phyloP scores from a whole-genome alignment of 805 yeast genomes.

The Candida golubevii region DNA sequence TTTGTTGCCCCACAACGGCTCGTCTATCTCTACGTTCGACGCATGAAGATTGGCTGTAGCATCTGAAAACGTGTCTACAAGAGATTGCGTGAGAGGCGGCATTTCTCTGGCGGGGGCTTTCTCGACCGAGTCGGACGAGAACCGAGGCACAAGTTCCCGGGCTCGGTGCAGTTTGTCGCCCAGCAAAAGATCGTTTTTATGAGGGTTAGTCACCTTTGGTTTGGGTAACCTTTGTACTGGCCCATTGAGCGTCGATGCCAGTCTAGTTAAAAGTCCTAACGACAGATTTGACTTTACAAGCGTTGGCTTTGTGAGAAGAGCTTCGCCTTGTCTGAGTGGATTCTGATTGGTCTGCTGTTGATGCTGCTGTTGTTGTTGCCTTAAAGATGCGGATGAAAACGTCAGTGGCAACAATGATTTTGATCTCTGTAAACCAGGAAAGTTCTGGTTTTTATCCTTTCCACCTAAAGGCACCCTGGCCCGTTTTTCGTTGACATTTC shows the following conservation, averaged over 20 bases:
- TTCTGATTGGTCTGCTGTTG: not conserved
- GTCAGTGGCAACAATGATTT: constrained; percentile 15
- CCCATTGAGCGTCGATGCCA: not conserved
- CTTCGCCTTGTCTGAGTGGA: not conserved
- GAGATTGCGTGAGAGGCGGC: not conserved
- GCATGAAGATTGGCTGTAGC: constrained; percentile 20
- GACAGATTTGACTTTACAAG: constrained; percentile 35
- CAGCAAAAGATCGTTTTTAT: constrained; percentile 14
- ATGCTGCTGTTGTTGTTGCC: not conserved
- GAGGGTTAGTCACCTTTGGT: constrained; percentile 10
- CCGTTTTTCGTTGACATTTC: constrained; percentile 16
- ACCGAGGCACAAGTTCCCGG: constrained; percentile 14
- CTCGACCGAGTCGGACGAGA: constrained; percentile 24
- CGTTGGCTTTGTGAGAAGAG: constrained; percentile 16
- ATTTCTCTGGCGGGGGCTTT: constrained; percentile 12
- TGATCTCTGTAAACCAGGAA: constrained; percentile 30
- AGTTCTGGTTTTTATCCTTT: constrained; percentile 30
- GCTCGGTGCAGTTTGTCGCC: constrained; percentile 19
- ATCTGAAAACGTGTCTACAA: constrained; percentile 2
- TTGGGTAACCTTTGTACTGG: not conserved
- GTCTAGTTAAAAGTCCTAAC: constrained; percentile 25
- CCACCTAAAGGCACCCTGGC: constrained; percentile 36
- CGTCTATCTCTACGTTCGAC: constrained; percentile 9
- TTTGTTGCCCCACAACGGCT: constrained; percentile 1
- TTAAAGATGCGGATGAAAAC: constrained; percentile 1